phyloP scores from a whole-genome alignment of 495 filamentous ascomycete genomes.

The Tuber borchii region DNA sequence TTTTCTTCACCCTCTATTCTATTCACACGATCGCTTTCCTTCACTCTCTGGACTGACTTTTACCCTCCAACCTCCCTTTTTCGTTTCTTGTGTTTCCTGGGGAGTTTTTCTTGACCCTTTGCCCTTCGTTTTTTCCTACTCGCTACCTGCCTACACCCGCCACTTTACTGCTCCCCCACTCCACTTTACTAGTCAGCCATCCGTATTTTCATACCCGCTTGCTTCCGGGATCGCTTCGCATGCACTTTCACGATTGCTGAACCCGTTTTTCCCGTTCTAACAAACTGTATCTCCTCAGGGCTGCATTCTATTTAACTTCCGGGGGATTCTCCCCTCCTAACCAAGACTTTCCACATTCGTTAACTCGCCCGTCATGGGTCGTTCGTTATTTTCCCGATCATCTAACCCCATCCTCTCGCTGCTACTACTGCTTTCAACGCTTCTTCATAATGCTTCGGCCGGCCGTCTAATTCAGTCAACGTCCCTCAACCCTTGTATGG shows the following conservation, averaged over 20 bases:
- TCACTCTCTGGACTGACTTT: not conserved
- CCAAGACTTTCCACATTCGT: constrained; percentile 27
- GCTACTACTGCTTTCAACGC: constrained; percentile 41
- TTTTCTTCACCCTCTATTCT: constrained; percentile 13
- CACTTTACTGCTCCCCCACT: constrained; percentile 37
- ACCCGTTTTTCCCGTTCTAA: constrained; percentile 13
- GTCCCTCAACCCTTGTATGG: constrained; percentile 70
- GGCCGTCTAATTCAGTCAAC: constrained; percentile 57
- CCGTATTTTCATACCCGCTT: constrained; percentile 10
- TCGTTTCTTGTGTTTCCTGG: constrained; percentile 27
- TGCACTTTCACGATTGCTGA: constrained; percentile 22
- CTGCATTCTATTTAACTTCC: constrained; percentile 16
- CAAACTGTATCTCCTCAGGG: constrained; percentile 19
- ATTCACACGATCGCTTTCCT: constrained; percentile 23
- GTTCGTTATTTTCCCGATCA: constrained; percentile 24
- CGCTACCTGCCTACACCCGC: constrained; percentile 10
- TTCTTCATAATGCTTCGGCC: constrained; percentile 41
- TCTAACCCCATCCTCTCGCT: constrained; percentile 44
- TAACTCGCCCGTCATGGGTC: constrained; percentile 27
- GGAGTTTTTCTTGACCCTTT: constrained; percentile 44
- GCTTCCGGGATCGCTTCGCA: constrained; percentile 20
- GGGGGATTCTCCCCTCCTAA: constrained; percentile 17
- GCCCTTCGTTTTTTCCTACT: constrained; percentile 46
- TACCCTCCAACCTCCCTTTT: constrained; percentile 7
- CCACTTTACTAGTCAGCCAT: constrained; percentile 44